A percentile compares a stretch with the other conserved stretches of the same genome.
phyloP scores from a whole-genome alignment of 1,139 yeast genomes.

The Lodderomyces jiufengensis region DNA sequence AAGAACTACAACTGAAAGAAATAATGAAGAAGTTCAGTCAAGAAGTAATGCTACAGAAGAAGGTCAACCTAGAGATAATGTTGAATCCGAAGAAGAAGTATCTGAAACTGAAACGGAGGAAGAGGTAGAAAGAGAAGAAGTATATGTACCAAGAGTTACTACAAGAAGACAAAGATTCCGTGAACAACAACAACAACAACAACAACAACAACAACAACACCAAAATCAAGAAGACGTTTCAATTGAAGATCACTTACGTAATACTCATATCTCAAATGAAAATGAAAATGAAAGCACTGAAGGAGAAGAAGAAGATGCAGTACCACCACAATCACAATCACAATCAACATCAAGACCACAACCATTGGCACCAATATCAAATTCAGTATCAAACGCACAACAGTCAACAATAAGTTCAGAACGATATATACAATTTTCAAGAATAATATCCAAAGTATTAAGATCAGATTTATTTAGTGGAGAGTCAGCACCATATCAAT shows the following conservation, averaged over 20 bases:
- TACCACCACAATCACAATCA: constrained; percentile 8
- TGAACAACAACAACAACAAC: constrained; percentile 13
- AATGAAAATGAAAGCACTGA: constrained; percentile 1
- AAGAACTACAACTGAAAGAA: constrained; percentile 20
- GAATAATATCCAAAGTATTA: constrained; percentile 44
- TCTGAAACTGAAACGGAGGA: constrained; percentile 24
- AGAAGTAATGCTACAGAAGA: constrained; percentile 3
- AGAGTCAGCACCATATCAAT: constrained; percentile 43
- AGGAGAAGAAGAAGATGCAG: constrained; percentile 4
- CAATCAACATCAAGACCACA: constrained; percentile 6
- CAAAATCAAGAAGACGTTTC: constrained; percentile 9
- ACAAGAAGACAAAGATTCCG: constrained; percentile 19
- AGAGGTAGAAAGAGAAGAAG: constrained; percentile 18
- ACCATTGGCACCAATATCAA: constrained; percentile 2
- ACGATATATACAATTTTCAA: constrained; percentile 44
- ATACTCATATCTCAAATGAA: background rate
- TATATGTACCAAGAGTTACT: constrained; percentile 18
- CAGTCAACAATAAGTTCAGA: constrained; percentile 39
- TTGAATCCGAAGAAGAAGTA: too few species aligned
- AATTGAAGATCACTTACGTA: background rate
- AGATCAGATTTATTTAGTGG: constrained; percentile 46
- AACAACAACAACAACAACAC: constrained; percentile 12
- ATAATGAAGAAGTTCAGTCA: constrained; percentile 19
- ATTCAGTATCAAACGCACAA: constrained; percentile 1
- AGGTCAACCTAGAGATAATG: too few species aligned